Conservation (phyloP, 352 stramenopile genomes). For the Phytophthora sansomeana region DNA sequence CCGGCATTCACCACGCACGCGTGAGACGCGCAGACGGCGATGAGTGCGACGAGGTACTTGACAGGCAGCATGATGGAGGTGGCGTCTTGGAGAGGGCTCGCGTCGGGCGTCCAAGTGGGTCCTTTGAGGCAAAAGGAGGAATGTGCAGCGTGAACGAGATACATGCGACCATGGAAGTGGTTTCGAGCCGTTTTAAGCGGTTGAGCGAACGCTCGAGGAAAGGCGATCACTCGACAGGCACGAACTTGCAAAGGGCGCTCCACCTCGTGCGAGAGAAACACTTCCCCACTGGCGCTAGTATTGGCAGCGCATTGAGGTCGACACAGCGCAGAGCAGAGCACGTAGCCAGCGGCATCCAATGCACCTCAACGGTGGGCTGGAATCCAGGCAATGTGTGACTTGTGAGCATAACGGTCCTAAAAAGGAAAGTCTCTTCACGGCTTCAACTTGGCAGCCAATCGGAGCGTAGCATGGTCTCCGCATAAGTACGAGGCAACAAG, state of each 20-base stretch:
- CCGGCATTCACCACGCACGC: constrained; percentile 28
- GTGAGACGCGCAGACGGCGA: constrained; percentile 32
- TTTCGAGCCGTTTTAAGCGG: constrained; percentile 22
- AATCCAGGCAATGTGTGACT: not conserved
- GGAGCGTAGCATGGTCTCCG: not conserved
- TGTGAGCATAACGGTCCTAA: not conserved
- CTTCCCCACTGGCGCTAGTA: not conserved
- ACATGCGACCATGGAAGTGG: constrained; percentile 9
- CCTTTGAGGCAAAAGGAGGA: constrained; percentile 42
- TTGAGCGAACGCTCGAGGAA: constrained; percentile 33
- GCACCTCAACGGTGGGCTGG: not conserved
- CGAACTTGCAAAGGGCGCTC: not conserved
- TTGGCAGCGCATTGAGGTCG: not conserved
- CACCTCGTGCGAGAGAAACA: not conserved
- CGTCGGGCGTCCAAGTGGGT: constrained; percentile 19
- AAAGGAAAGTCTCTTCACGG: constrained; percentile 1
- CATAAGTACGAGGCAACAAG: no score
- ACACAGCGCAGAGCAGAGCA: not conserved
- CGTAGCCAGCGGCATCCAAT: not conserved
- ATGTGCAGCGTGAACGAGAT: constrained; percentile 12
- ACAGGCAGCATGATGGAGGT: constrained; percentile 33
- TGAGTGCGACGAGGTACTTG: constrained; percentile 41
- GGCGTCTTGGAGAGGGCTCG: constrained; percentile 11
- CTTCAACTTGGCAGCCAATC: not conserved
- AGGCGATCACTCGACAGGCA: constrained; percentile 8